Conservation (phyloP, 2,329 filamentous ascomycete species). For the Colletotrichum sp. region DNA sequence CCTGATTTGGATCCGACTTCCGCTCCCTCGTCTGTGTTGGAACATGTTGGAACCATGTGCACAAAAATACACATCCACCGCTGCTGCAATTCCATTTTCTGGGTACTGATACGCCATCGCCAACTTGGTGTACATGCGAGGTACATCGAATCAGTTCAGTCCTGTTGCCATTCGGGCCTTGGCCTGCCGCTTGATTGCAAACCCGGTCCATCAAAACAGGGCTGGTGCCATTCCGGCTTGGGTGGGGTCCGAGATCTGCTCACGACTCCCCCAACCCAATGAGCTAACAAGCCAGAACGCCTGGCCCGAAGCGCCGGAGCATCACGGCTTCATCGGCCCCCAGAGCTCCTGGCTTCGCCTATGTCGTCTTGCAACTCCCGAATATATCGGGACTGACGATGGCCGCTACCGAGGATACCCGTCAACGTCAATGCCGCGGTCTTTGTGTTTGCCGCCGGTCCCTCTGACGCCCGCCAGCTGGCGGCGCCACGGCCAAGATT, state of each 20-base stretch:
- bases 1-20: slow-evolving; percentile 4
- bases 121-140: not conserved
- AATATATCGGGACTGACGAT: slow-evolving; percentile 1
- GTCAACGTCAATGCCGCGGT: slow-evolving; percentile 5
- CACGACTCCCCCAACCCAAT: slow-evolving; percentile 17
- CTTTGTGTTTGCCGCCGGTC: not conserved
- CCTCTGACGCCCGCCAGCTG: not conserved
- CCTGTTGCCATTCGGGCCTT: slow-evolving; percentile 1
- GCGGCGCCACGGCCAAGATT: not conserved
- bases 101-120: not conserved
- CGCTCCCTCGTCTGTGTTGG: not conserved
- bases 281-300: not conserved
- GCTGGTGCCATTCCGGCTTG: slow-evolving; percentile 8
- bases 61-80: not conserved
- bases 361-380: slow-evolving; percentile 3
- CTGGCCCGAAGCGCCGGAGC: slow-evolving; percentile 16
- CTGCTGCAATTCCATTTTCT: not conserved
- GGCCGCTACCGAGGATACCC: slow-evolving; percentile 10
- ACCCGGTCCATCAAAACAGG: slow-evolving; percentile 18
- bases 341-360: slow-evolving; percentile 20
- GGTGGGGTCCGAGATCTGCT: slow-evolving; percentile 15
- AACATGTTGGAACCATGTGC: not conserved
- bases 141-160: not conserved
- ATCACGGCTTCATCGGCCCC: slow-evolving; percentile 23
- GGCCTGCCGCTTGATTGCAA: slow-evolving; percentile 6